Base-by-base conservation (phyloP, 2,329 filamentous ascomycete species). In the Trichoderma endophyticum region DNA sequence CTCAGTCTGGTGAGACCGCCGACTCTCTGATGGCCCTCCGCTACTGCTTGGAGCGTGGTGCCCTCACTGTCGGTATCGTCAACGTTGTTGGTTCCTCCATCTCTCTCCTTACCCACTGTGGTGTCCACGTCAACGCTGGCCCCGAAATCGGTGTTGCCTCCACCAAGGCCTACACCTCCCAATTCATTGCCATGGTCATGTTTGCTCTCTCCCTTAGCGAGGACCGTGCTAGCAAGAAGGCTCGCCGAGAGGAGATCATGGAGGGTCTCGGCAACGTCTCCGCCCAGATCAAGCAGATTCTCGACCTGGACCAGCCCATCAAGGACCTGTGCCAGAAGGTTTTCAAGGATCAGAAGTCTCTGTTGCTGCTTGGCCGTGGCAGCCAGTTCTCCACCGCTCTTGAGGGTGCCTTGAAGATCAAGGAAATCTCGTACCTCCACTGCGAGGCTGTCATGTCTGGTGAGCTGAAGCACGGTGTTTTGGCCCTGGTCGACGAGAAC, bases 141-240 rank as follows among this genome's bases (percentile, higher is more conserved):
- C 96, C 96, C 69, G 96, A 99, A 84, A 98, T 99, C 75, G 96
- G 96, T 90, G 96, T 99, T 76, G 96, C 96, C 73, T 98, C 95
- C 61, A 99, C 96, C 83, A 99, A 99, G 88, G 96, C 96, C 51
- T 99, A 99, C 86, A 99, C 96, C 15, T 98, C 96, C 61, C 96
- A 99, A 83, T 99, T 98, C 83, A 94, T 99, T 80, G 97, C 96
- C 82, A 98, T 99, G 94, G 93, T 98, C 85, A 99, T 99, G 96
- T 98, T 99, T 79, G 96, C 96, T 7, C 87, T 99, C 75, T 98
- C 95, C 34, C 89, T 99, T 72, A 96, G 93, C 79, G 96, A 99
- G 85, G 96, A 99, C 83, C 93, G 96, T 77, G 93, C 95, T 56
- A 98, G 94, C 77, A 99, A 99, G 90, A 89, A 92, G 79, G 90